Conservation (phyloP, 495 filamentous ascomycete species). For the Aspergillus indologenus region DNA sequence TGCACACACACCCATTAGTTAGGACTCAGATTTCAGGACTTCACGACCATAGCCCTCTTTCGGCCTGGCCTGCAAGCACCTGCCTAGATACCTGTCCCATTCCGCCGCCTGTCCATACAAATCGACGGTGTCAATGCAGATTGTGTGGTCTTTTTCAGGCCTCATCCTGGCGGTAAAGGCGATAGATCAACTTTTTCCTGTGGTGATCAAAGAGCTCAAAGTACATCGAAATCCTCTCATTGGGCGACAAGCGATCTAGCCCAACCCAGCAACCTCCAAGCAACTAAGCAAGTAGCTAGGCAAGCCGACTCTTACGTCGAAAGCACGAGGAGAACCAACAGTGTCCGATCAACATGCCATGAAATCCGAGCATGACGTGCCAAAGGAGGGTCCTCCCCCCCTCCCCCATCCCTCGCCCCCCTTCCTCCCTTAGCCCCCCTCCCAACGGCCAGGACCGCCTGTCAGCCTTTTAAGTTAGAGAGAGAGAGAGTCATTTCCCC, state of each 20-base stretch:
- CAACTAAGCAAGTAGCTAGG: neutral
- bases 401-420: neutral
- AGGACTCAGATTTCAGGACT: neutral
- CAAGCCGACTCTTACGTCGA: neutral
- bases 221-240: neutral
- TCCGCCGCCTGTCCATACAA: conserved; percentile 2
- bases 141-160: neutral
- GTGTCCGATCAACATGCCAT: conserved; percentile 17
- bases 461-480: conserved; percentile 14
- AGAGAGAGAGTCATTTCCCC: conserved; percentile 11
- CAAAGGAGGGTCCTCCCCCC: neutral
- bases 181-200: conserved; percentile 5
- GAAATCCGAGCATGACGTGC: conserved; percentile 26
- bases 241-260: conserved; percentile 7
- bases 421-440: neutral
- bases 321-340: conserved; percentile 8
- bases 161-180: conserved; percentile 3
- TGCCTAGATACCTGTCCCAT: neutral
- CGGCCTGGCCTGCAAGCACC: neutral
- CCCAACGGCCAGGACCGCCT: conserved; percentile 14
- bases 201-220: neutral
- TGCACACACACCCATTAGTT: neutral
- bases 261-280: neutral
- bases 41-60: neutral
- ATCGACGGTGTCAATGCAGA: conserved; percentile 1